Evolutionary conservation across 208 protist genomes (phyloP).

Genomic region (Crithidia fasciculata): DNA sequence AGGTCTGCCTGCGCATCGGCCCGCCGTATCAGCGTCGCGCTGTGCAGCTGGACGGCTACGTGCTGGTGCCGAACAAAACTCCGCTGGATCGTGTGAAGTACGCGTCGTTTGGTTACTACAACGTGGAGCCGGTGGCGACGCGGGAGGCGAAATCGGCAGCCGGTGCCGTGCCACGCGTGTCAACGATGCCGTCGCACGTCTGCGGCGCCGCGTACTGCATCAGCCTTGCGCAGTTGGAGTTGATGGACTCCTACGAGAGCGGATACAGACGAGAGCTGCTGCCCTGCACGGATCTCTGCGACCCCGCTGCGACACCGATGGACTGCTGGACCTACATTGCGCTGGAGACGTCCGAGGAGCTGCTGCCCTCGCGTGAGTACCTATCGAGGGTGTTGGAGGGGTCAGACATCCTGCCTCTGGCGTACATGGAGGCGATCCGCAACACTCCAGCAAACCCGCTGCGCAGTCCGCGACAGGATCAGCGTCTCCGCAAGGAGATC

Average conservation of each 20-base stretch:
- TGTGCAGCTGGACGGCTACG: slow-evolving; percentile 42
- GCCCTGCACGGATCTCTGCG: slow-evolving; percentile 43
- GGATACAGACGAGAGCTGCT: slow-evolving; percentile 45
- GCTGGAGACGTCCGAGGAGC: slow-evolving; percentile 36
- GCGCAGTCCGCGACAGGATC: slow-evolving; percentile 52
- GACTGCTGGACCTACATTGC: slow-evolving; percentile 57
- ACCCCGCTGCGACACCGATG: slow-evolving; percentile 13
- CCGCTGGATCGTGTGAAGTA: slow-evolving; percentile 15
- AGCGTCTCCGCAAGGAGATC: slow-evolving; percentile 46
- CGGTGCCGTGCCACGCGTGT: slow-evolving; percentile 23
- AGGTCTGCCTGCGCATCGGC: slow-evolving; percentile 61
- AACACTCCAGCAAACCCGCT: slow-evolving; percentile 36
- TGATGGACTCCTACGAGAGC: slow-evolving; percentile 54
- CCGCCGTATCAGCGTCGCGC: slow-evolving; percentile 56
- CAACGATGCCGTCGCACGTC: slow-evolving; percentile 49
- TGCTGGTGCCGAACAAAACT: slow-evolving; percentile 48
- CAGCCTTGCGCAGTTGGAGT: slow-evolving; percentile 38
- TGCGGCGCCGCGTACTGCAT: slow-evolving; percentile 63
- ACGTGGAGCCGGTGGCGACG: slow-evolving; percentile 41
- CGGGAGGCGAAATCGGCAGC: slow-evolving; percentile 33
- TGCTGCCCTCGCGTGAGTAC: slow-evolving; percentile 58
- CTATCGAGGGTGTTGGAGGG: slow-evolving; percentile 52
- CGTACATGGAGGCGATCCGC: slow-evolving; percentile 49
- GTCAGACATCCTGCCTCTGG: slow-evolving; percentile 41
- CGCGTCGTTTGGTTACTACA: slow-evolving; percentile 55